Conservation (phyloP, 2,329 filamentous ascomycete species). For the Metarhizium humberi region DNA sequence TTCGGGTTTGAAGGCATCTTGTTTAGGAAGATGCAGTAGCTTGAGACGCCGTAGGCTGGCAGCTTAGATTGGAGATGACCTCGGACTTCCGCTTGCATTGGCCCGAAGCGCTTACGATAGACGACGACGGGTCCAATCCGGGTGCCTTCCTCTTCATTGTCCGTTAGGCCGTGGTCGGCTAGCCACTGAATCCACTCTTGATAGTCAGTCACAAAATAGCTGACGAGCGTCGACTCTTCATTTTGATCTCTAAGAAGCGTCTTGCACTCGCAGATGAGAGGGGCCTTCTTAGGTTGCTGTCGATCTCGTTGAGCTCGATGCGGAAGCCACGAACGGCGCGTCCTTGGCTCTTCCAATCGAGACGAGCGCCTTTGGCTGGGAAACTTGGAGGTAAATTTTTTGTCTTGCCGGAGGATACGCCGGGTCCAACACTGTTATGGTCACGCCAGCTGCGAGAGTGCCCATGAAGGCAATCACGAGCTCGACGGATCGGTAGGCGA, state of each 20-base stretch:
- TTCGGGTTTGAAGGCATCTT: slow-evolving; percentile 64
- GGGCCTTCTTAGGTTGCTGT: slow-evolving; percentile 68
- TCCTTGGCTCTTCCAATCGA: slow-evolving; percentile 50
- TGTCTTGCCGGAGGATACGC: slow-evolving; percentile 19
- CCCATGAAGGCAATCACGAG: slow-evolving; percentile 69
- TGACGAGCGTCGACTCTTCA: slow-evolving; percentile 73
- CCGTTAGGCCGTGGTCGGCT: slow-evolving; percentile 41
- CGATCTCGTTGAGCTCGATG: slow-evolving; percentile 91
- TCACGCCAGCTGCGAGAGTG: slow-evolving; percentile 49
- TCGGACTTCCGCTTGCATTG: slow-evolving; percentile 41
- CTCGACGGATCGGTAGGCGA: slow-evolving; percentile 67
- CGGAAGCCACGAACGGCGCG: slow-evolving; percentile 63
- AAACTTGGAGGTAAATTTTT: slow-evolving; percentile 67
- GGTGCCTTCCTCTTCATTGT: slow-evolving; percentile 42
- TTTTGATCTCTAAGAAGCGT: slow-evolving; percentile 54
- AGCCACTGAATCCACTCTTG: slow-evolving; percentile 65
- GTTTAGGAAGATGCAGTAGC: slow-evolving; percentile 22
- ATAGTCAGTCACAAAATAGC: slow-evolving; percentile 76
- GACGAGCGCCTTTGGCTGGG: slow-evolving; percentile 45
- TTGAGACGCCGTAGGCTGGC: slow-evolving; percentile 25
- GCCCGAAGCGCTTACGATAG: slow-evolving; percentile 34
- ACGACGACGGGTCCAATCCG: slow-evolving; percentile 33
- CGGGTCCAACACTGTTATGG: slow-evolving; percentile 64
- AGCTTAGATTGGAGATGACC: slow-evolving; percentile 59
- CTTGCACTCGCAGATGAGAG: slow-evolving; percentile 71